Percentiles rank a stretch among this genome's conserved stretches.
These are phyloP conservation scores for Anthostomella pinea DNA, from an alignment of 2,329 filamentous ascomycete genomes.

Conservation along the genomic window DNA sequence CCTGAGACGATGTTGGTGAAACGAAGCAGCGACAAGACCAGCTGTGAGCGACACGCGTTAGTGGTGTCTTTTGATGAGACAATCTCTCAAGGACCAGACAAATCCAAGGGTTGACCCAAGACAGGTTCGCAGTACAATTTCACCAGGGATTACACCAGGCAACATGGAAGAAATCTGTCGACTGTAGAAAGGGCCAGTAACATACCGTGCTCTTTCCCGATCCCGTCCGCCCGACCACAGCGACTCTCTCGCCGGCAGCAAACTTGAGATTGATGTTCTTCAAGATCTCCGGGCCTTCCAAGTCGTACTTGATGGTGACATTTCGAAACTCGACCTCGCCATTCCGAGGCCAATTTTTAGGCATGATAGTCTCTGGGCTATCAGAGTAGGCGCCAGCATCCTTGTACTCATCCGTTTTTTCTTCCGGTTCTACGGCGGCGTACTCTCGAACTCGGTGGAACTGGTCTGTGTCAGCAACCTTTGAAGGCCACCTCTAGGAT, in stretches of 20 bases:
- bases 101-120: too few relatives aligned
- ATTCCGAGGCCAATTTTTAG: conserved; percentile 42
- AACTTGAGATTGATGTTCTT: conserved; percentile 50
- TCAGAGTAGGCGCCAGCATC: conserved; percentile 41
- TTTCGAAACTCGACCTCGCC: conserved; percentile 51
- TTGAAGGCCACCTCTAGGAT: background rate
- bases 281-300: conserved; percentile 46
- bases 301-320: conserved; percentile 47
- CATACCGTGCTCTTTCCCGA: conserved; percentile 79
- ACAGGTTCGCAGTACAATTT: too few relatives aligned
- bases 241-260: conserved; percentile 69
- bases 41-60: conserved; percentile 26
- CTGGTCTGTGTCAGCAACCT: conserved; percentile 23
- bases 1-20: conserved; percentile 52
- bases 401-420: conserved; percentile 40
- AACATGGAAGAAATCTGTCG: background rate
- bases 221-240: conserved; percentile 76
- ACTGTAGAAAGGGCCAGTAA: conserved; percentile 6
- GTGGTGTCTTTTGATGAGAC: too few relatives aligned
- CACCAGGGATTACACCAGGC: too few relatives aligned
- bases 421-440: conserved; percentile 44
- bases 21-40: conserved; percentile 53
- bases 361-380: conserved; percentile 36
- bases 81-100: too few relatives aligned
- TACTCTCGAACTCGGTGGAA: conserved; percentile 51